Conservation (phyloP, 768 basidiomycete genomes). For the Dacryopinax spathularia region DNA sequence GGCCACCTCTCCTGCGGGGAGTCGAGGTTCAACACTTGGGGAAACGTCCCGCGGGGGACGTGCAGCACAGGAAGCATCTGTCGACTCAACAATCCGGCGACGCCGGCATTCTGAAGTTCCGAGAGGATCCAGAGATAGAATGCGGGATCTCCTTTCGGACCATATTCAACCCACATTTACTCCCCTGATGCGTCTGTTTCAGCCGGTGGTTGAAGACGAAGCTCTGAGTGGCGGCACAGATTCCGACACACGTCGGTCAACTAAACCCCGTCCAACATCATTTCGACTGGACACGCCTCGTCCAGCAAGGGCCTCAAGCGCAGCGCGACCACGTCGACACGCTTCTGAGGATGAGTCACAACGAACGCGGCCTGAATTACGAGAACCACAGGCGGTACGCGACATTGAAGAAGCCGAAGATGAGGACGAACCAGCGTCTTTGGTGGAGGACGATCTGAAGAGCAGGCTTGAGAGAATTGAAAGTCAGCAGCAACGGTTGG, state of each 20-base stretch:
- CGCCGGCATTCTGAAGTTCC: neutral
- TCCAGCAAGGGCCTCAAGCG: no score
- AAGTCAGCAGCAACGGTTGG: constrained; percentile 34
- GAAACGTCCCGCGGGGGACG: neutral
- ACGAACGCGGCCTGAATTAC: neutral
- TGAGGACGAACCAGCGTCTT: constrained; percentile 5
- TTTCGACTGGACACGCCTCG: neutral
- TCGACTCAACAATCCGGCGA: neutral
- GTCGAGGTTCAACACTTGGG: neutral
- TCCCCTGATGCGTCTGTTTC: neutral
- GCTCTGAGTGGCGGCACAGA: neutral
- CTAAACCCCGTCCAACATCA: neutral
- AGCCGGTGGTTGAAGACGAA: neutral
- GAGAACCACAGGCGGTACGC: neutral
- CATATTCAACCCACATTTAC: neutral
- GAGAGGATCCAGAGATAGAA: neutral
- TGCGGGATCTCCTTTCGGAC: neutral
- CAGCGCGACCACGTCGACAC: neutral
- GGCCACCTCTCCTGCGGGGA: neutral
- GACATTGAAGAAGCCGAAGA: constrained; percentile 26
- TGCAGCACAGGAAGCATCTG: neutral
- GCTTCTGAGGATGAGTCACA: neutral
- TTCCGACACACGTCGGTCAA: neutral
- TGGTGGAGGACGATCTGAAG: constrained; percentile 18
- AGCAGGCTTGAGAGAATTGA: constrained; percentile 32